Percentiles rank a stretch among this genome's conserved stretches.
Evolutionary conservation across 768 basidiomycete species (phyloP).

Genomic region (Mycena galericulata): DNA sequence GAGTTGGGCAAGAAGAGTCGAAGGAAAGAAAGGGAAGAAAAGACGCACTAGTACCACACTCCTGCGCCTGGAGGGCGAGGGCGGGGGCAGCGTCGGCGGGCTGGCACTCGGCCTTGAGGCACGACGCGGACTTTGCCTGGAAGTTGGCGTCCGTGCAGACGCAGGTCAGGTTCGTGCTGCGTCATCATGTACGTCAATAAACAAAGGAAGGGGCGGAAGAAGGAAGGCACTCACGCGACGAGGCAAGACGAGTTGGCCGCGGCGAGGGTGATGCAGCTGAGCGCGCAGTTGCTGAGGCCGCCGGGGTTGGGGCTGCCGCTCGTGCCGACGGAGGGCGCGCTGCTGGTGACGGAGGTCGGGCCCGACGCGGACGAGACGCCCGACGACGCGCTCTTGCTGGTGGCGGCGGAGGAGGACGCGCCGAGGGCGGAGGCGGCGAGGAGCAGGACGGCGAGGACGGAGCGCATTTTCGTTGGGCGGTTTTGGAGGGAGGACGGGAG

Average conservation of each 20-base stretch:
- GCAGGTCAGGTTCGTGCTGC: conserved; percentile 25
- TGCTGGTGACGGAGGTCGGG: background rate
- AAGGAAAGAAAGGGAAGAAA: background rate
- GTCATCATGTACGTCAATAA: no score
- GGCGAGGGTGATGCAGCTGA: conserved; percentile 28
- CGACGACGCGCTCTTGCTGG: background rate
- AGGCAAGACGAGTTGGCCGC: background rate
- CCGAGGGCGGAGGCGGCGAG: no score
- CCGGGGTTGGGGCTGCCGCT: no score
- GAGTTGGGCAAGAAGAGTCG: background rate
- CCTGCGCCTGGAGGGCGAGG: background rate
- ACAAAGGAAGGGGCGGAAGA: background rate
- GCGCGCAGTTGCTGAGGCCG: conserved; percentile 31
- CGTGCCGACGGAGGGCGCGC: background rate
- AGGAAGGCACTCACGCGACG: background rate
- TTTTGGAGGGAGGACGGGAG: no score
- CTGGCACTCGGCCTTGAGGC: conserved; percentile 17
- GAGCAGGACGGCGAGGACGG: no score
- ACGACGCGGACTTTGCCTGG: conserved; percentile 15
- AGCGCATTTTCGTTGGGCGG: no score
- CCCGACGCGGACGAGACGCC: no score
- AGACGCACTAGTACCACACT: conserved; percentile 21
- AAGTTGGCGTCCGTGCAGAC: conserved; percentile 28
- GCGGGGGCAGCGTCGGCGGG: background rate
- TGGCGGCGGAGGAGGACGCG: no score